Conservation (phyloP, 192 early-diverging fungal genomes). For the Backusella australiensis region DNA sequence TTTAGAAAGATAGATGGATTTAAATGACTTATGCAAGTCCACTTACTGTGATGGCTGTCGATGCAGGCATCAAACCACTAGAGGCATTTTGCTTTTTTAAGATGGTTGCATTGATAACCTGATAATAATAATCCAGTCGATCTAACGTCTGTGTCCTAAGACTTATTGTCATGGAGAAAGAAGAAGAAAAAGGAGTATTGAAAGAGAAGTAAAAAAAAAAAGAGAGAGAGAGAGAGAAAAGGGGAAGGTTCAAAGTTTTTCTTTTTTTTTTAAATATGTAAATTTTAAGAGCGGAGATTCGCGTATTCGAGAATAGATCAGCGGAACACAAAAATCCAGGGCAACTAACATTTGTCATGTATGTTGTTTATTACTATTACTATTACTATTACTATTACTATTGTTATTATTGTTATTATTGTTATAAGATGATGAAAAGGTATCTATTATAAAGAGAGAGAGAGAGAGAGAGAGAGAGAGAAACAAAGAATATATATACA, state of each 20-base stretch:
- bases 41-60: conserved; percentile 69
- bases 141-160: neutral
- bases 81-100: conserved; percentile 74
- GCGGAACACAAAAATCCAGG: neutral
- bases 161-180: conserved; percentile 17
- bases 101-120: conserved; percentile 68
- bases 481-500: neutral
- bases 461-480: too few species aligned
- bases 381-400: neutral
- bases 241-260: neutral
- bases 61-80: conserved; percentile 85
- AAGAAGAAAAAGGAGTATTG: neutral
- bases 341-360: neutral
- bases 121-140: conserved; percentile 72
- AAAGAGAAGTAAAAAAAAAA: conserved; percentile 6
- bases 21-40: neutral
- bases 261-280: neutral
- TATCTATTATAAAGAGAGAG: neutral
- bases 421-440: neutral
- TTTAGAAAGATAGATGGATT: neutral
- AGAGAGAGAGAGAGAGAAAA: neutral
- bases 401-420: neutral
- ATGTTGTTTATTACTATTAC: neutral
- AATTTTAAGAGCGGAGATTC: neutral
- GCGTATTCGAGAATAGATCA: neutral